Percentiles rank a stretch among this genome's conserved stretches.
phyloP scores from a whole-genome alignment of 1,139 yeast genomes.

The Meyerozyma athensensis region DNA sequence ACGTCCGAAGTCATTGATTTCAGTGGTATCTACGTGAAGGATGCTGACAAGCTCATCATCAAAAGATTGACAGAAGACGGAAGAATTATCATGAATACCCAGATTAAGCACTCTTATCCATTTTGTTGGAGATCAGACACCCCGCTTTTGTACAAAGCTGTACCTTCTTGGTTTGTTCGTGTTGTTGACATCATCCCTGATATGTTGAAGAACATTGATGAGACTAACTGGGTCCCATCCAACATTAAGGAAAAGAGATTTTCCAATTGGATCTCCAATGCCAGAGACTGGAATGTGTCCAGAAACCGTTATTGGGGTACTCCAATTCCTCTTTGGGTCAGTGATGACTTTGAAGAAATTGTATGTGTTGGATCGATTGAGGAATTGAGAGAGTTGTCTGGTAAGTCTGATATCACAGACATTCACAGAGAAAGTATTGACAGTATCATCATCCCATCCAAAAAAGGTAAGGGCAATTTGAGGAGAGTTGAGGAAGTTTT shows the following conservation, averaged over 20 bases:
- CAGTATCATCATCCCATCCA: conserved; percentile 89
- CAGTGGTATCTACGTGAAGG: conserved; percentile 86
- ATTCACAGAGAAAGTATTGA: conserved; percentile 93
- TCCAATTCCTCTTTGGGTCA: conserved; percentile 96
- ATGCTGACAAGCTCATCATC: conserved; percentile 89
- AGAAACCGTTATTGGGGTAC: conserved; percentile 99
- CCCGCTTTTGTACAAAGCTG: conserved; percentile 91
- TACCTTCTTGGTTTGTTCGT: conserved; percentile 98
- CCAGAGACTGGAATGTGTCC: conserved; percentile 98
- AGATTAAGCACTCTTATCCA: conserved; percentile 93
- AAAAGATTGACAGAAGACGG: conserved; percentile 78
- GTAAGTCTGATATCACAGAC: conserved; percentile 75
- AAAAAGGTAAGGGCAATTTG: conserved; percentile 79
- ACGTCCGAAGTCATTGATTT: conserved; percentile 69
- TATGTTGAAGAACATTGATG: conserved; percentile 80
- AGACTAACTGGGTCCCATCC: conserved; percentile 92
- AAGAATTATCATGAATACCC: conserved; percentile 68
- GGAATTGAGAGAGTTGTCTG: conserved; percentile 81
- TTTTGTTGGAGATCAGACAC: conserved; percentile 99
- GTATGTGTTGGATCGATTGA: conserved; percentile 90
- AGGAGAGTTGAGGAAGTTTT: conserved; percentile 95
- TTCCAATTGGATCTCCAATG: conserved; percentile 95
- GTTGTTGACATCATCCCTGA: conserved; percentile 81
- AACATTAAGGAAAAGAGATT: conserved; percentile 91
- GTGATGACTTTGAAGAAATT: conserved; percentile 87